Evolutionary conservation across 2,329 filamentous ascomycete species (phyloP), one percentile per base, ranked within the genome.

Genomic region (Xylaria arbuscula): DNA sequence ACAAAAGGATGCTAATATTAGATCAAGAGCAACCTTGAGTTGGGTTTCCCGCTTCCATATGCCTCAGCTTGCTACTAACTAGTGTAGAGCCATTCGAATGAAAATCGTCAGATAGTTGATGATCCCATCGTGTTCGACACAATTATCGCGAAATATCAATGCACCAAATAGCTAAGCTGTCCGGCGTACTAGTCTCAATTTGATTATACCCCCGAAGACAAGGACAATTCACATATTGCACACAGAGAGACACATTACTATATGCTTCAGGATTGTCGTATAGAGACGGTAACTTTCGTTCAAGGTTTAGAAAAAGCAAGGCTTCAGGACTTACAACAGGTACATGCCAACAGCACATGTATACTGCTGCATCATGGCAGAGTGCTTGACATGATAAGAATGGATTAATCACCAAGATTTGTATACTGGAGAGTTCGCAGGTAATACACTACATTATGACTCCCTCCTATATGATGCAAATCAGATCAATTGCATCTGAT

Each of bases 341-440:
- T 28, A 28, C 5, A 28, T 28, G 28, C 28, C 28, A 28, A 28
- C 28, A 2, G 28, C 28, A 28, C 28, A 61, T 19, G 19, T 54
- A 53, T 13, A 13, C 34, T 53, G 15, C 11, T 6, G 55, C 28
- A 15, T 56, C 56, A 2, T 45, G 6, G 24, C 55, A 6, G 38
- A 36, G n/a, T 32, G 19, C 34, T 22, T 57, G 38, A 24, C 51
- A 45, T 17, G 24, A 48, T 17, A 60, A 54, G 50, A 32, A 47
- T 48, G 19, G 45, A n/a, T 45, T 65, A 19, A 17, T 2, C 1
- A 50, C 40, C 38, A 38, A 32, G n/a, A 42, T 48, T 9, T 51
- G 22, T 11, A 56, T 36, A 22, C 36, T 15, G 13, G 42, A 57
- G 60, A 40, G 65, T 63, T 59, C 11, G 54, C 32, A 59, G 54